Evolutionary conservation across 352 stramenopile species (phyloP), one percentile per base, ranked within the genome.

Genomic region (Phytophthora syringae): DNA sequence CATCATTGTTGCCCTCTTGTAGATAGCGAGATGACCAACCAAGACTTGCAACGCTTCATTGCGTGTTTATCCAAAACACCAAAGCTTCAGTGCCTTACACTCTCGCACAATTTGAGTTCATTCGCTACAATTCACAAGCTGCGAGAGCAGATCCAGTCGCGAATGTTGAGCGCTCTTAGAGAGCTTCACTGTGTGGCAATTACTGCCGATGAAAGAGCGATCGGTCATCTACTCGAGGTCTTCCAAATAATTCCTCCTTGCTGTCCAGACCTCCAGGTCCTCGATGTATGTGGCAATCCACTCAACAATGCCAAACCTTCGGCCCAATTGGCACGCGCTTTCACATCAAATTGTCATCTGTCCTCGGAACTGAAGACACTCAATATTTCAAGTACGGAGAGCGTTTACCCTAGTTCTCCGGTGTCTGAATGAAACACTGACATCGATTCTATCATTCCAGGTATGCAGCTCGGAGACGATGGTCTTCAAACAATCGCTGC

Each of bases 1-100:
- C 45, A 16, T 34, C 13, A 20, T 20, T 58, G 13, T 21, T 52
- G 7, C 3, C 16, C 28, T 12, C 34, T 25, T 51, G 25, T 52
- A 72, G 67, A 71, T 40, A 58, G 50, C 34, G 53, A 72, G 39
- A 87, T 92, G 77, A 83, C 77, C 0, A 54, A 76, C 34, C 73
- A 90, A 62, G 83, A 92, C 48, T 75, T 88, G 30, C 50, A 76
- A 32, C 79, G 79, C 42, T 86, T 92, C 40, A 72, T 88, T 34
- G 52, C 39, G 15, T 84, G 79, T 25, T 58, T 92, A 16, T 48
- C 63, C 16, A 51, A 70, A 25, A 55, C 70, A 5, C 68, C 74
- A 45, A 37, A 13, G 20, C 55, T 92, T 13, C 34, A 50, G 20
- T 50, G 18, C 3, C 74, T 92, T 4, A 43, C 40, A 5, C 27